Conservation (phyloP, 805 yeast species). For the Myxozyma melibiosi region DNA sequence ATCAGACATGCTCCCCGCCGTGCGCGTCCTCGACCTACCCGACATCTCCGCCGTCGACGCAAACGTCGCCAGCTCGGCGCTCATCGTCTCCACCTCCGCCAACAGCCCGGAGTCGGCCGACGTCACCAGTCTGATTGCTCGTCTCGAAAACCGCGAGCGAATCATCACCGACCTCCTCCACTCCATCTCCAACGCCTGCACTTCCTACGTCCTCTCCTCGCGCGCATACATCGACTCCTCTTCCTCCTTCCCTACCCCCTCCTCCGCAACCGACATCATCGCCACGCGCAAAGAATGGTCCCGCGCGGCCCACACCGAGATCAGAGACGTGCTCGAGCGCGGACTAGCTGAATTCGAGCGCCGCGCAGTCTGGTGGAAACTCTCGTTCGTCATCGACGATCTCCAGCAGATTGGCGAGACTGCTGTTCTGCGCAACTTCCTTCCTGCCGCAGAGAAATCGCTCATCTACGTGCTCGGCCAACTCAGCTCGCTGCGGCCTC, state of each 20-base stretch:
- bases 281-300: slow-evolving; percentile 40
- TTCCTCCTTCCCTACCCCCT: too few relatives aligned
- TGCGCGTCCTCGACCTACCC: slow-evolving; percentile 23
- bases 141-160: slow-evolving; percentile 16
- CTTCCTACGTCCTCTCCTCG: slow-evolving; percentile 34
- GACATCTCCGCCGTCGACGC: neutral
- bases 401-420: slow-evolving; percentile 35
- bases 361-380: slow-evolving; percentile 43
- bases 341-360: slow-evolving; percentile 33
- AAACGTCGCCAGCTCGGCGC: slow-evolving; percentile 1
- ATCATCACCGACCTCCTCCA: slow-evolving; percentile 16
- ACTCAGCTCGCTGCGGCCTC: slow-evolving; percentile 31
- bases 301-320: slow-evolving; percentile 44
- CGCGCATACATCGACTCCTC: slow-evolving; percentile 10
- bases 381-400: slow-evolving; percentile 44
- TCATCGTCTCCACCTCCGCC: slow-evolving; percentile 15
- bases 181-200: slow-evolving; percentile 39
- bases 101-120: slow-evolving; percentile 12
- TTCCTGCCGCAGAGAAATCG: slow-evolving; percentile 39
- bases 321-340: slow-evolving; percentile 41
- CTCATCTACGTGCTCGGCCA: slow-evolving; percentile 41
- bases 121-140: neutral
- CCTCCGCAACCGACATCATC: slow-evolving; percentile 8
- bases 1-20: slow-evolving; percentile 15
- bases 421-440: slow-evolving; percentile 29